Evolutionary conservation across 768 basidiomycete genomes (phyloP).

Genomic region (Phanerodontia chrysosporium): DNA sequence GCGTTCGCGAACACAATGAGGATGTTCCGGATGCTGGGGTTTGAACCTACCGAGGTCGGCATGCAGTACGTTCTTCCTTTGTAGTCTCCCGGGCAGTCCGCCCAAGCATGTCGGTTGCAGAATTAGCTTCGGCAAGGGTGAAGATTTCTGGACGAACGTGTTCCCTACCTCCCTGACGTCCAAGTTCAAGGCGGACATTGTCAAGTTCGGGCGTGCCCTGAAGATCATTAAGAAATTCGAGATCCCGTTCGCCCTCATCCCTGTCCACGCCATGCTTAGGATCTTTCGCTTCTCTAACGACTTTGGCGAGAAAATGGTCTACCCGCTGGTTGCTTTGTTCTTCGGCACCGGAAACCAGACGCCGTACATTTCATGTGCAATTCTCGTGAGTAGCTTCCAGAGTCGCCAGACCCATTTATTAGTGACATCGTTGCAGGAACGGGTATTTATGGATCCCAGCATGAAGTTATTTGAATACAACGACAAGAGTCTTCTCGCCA

Average conservation of each 20-base stretch:
- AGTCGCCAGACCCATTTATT: background rate
- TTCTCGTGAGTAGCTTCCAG: conserved; percentile 18
- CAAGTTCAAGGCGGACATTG: conserved; percentile 27
- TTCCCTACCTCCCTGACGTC: conserved; percentile 30
- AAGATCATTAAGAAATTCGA: conserved; percentile 30
- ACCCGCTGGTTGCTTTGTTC: conserved; percentile 32
- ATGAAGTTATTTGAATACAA: conserved; percentile 33
- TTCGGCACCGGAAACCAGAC: conserved; percentile 36
- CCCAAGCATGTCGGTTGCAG: conserved; percentile 7
- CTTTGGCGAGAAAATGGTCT: conserved; percentile 35
- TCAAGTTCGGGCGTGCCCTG: conserved; percentile 29
- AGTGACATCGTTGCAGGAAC: conserved; percentile 19
- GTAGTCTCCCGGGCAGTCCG: background rate
- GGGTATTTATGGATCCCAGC: conserved; percentile 32
- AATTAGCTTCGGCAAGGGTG: conserved; percentile 31
- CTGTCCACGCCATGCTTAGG: conserved; percentile 31
- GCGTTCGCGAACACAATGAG: conserved; percentile 32
- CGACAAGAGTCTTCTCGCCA: conserved; percentile 28
- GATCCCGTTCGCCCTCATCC: conserved; percentile 28
- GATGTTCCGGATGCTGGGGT: conserved; percentile 32
- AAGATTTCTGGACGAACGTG: conserved; percentile 37
- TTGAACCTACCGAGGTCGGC: conserved; percentile 28
- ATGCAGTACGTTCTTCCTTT: conserved; percentile 24
- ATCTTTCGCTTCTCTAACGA: conserved; percentile 32
- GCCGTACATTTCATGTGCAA: conserved; percentile 32